Evolutionary conservation across 768 basidiomycete genomes (phyloP), one percentile per base, ranked within the genome.

Genomic region (Clathrus columnatus): DNA sequence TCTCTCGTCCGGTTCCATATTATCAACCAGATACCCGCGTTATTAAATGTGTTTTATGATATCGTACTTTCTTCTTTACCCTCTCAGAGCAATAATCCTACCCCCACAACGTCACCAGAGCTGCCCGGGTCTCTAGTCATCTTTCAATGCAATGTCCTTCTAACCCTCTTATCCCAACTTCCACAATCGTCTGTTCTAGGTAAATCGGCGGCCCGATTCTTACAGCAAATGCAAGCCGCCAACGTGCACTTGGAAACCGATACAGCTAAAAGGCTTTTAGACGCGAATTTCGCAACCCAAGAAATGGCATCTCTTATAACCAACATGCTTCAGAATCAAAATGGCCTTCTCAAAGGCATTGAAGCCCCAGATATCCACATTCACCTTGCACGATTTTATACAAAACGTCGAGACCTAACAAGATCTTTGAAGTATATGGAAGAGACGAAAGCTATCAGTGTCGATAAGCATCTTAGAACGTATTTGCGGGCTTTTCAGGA

Each of bases 71-170:
- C 26, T 20, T 11, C 10, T 4, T 47, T 11, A n/a, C 36, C 2
- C 36, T 36, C 36, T 36, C 14, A 36, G 36, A n/a, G 14, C 7
- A n/a, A 3, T n/a, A n/a, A 36, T 11, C n/a, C 36, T n/a, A 36
- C 36, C n/a, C 2, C 36, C 36, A n/a, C n/a, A 36, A 11, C 36
- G n/a, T 14, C 21, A 51, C n/a, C 2, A 6, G 21, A 45, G 1
- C 14, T 27, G 7, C 20, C 24, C n/a, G 23, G 26, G 11, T 7
- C 23, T 30, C 11, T 30, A 24, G 21, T 55, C 14, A n/a, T 36
- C 36, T 55, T 29, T 44, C 54, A 55, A 26, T 55, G 48, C 54
- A 55, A 55, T 36, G 21, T 41, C 26, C 44, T 55, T 20, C 46
- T 55, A 30, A 55, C 26, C n/a, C 21, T 55, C 27, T 47, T 55